Evolutionary conservation across 164 flowering plant species (phyloP), one percentile per base, ranked within the genome.

Genomic region (Dillenia suffruticosa): DNA sequence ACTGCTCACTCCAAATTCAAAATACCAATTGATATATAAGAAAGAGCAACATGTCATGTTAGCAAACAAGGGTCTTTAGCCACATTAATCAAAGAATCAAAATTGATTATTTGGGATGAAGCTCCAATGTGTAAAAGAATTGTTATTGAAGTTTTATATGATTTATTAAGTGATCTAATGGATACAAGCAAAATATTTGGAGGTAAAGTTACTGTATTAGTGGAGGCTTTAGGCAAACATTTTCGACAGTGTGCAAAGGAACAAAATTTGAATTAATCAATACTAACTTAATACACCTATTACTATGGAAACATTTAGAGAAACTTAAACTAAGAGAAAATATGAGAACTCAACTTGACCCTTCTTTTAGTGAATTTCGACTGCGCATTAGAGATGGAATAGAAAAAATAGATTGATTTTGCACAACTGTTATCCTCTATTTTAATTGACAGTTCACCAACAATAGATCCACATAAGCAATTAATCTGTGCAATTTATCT

Each of bases 41-140:
- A 22, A 0, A 13, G 8, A 3, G 10, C 17, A 0, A 19, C 17
- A 1, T 68, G 70, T 22, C 3, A 50, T 0, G 54, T 73, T 1
- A 3, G 50, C 2, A 65, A 70, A 49, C 70, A 73, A 59, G 16
- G 24, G 9, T n/a, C 40, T 14, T 0, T 57, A 0, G 65, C 63
- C 0, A 1, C 17, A 8, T 16, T 74, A 0, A 2, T 73, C 0
- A 4, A 43, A 12, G 14, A 46, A 7, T 9, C 67, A 14, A 40
- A 24, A 8, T 15, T 65, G 0, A 56, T 71, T 10, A 48, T 53
- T 13, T 65, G 69, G 58, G 66, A 70, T 56, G 69, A 59, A 24
- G 64, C 58, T 12, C 40, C 53, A 12, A 69, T 69, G 68, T 63
- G 59, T 3, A 32, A 58, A 3, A 8, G 16, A 15, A 7, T 1